Evolutionary conservation across 2,329 filamentous ascomycete species (phyloP), one percentile per base, ranked within the genome.

Genomic region (Penicillium sclerotigenum): DNA sequence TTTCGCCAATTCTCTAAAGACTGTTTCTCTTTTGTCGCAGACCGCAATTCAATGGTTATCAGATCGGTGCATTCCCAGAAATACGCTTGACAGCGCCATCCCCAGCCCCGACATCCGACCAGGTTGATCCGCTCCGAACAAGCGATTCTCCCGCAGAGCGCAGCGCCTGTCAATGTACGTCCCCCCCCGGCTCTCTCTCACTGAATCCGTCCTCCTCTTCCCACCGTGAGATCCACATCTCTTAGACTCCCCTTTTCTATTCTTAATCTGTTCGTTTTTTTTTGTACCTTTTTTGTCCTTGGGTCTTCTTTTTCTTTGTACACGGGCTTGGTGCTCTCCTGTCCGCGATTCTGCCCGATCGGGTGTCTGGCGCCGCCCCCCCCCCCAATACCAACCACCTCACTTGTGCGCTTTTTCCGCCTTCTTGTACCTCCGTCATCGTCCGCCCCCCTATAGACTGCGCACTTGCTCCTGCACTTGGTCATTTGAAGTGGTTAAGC

Each of bases 121-220:
- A 59, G 52, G 66, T 68, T 73, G 61, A 68, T 73, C 71, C 70
- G 70, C 29, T 65, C 70, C 71, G 71, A 71, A 67, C 71, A 72
- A 73, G 71, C 70, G 70, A 73, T 66, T 68, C 65, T 65, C 68
- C 67, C 65, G 63, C 66, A 65, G 52, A 59, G 51, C 58, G 60
- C 56, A 62, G 52, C 50, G 59, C 56, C 47, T 59, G 56, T 58
- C 57, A 59, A 58, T 60, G 59, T 60, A 62, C 59, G 52, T 54
- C 52, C 52, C 52, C 28, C 60, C 61, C 58, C 55, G 57, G 53
- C 59, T 62, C 54, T 38, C 59, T 57, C 57, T 61, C 59, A 55
- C 45, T 54, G 37, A 54, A 48, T 57, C 56, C 52, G 42, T 53
- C 37, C 57, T 58, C 62, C 58, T 55, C 60, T 56, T 65, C 59